Conservation (phyloP, 2,329 filamentous ascomycete genomes). For the Colletotrichum tropicale region DNA sequence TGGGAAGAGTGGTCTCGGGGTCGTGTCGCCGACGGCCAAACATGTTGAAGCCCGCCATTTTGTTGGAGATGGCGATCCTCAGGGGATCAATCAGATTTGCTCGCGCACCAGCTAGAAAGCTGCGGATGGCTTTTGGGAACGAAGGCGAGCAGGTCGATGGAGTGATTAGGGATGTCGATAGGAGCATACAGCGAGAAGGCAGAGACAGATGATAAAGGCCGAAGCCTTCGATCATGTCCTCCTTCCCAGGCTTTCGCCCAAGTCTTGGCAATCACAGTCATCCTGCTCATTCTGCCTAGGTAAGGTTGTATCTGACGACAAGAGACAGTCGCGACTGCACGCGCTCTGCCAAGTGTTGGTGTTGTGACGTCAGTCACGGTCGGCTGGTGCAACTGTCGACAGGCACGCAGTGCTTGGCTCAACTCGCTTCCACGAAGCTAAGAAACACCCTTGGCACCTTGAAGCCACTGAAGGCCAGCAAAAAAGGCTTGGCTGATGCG, state of each 20-base stretch:
- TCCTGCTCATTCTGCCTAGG: background rate
- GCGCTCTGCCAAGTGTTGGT: background rate
- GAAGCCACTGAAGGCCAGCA: slow-evolving; percentile 6
- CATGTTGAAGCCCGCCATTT: background rate
- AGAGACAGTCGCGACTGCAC: background rate
- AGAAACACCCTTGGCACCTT: background rate
- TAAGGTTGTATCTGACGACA: background rate
- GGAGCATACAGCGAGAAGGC: background rate
- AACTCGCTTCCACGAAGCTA: background rate
- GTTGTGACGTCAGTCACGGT: background rate
- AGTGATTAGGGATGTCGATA: background rate
- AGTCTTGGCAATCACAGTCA: background rate
- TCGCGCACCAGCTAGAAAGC: too few relatives aligned
- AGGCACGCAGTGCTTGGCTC: background rate
- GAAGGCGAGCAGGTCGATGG: background rate
- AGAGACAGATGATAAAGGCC: background rate
- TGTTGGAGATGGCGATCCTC: background rate
- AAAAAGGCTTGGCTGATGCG: slow-evolving; percentile 18
- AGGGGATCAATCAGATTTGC: fast-evolving
- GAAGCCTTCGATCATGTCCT: background rate
- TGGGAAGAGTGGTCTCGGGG: background rate
- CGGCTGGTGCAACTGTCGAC: background rate
- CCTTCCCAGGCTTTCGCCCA: background rate
- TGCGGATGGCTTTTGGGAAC: too few relatives aligned
- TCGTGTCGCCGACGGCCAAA: background rate